Conservation (phyloP, 371 early-diverging fungal genomes). For the Mucor indicus region DNA sequence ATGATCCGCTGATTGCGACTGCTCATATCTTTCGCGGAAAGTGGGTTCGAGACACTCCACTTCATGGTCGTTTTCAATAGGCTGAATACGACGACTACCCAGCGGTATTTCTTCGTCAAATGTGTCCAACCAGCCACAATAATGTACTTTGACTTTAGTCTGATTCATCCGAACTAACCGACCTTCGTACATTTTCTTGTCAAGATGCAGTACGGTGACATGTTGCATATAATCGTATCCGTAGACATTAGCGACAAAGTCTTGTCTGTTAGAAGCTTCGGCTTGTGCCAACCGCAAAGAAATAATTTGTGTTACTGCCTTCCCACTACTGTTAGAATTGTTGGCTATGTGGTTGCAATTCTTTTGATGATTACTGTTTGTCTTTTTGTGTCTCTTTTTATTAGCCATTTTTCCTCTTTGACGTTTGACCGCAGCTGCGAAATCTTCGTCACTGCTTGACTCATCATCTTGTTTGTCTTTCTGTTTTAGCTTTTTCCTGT, state of each 20-base stretch:
- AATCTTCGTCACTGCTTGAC: neutral
- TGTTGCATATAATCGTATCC: constrained; percentile 58
- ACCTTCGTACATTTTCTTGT: constrained; percentile 54
- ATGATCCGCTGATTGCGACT: neutral
- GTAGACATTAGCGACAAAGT: constrained; percentile 50
- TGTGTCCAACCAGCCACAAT: constrained; percentile 55
- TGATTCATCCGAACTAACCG: constrained; percentile 44
- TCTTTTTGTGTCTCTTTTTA: neutral
- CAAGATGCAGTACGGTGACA: constrained; percentile 46
- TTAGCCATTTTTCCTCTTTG: neutral
- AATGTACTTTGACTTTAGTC: constrained; percentile 52
- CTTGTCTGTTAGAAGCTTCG: constrained; percentile 12
- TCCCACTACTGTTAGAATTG: neutral
- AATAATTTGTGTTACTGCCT: neutral
- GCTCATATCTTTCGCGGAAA: constrained; percentile 47
- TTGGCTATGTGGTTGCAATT: neutral
- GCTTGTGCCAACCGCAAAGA: constrained; percentile 17
- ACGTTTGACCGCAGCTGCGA: neutral
- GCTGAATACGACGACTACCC: constrained; percentile 52
- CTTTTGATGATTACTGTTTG: neutral
- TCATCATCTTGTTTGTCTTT: neutral
- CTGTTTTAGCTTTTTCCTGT: neutral
- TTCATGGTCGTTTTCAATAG: constrained; percentile 37
- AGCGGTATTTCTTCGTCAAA: constrained; percentile 62
- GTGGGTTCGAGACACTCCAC: constrained; percentile 35